These are phyloP conservation scores for Bryum argenteum DNA, from an alignment of 225 moss, liverwort and hornwort species.

Conservation along the genomic window DNA sequence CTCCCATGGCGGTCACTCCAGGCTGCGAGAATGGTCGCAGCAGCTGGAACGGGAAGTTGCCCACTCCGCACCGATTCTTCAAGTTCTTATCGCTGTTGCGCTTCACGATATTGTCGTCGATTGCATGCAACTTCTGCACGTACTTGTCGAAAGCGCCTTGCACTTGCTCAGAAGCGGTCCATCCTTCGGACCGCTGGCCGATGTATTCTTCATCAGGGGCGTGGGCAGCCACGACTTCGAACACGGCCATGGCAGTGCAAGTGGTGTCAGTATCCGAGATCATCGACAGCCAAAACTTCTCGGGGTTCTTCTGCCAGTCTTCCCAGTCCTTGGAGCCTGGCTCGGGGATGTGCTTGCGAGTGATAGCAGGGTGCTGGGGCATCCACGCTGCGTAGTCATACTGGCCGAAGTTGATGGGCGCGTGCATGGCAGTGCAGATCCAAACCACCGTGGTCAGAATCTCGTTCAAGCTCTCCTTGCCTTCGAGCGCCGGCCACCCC, in stretches of 20 bases:
- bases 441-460: slow-evolving; percentile 55
- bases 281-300: slow-evolving; percentile 46
- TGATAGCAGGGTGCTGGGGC: slow-evolving; percentile 45
- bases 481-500: slow-evolving; percentile 41
- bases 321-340: slow-evolving; percentile 31
- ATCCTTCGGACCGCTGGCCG: slow-evolving; percentile 25
- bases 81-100: slow-evolving; percentile 41
- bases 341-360: slow-evolving; percentile 53
- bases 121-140: slow-evolving; percentile 15
- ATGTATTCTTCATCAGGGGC: slow-evolving; percentile 50
- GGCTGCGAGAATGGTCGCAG: slow-evolving; percentile 44
- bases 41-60: slow-evolving; percentile 42
- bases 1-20: slow-evolving; percentile 55
- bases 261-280: slow-evolving; percentile 28
- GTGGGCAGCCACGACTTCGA: slow-evolving; percentile 62
- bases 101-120: slow-evolving; percentile 41
- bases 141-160: slow-evolving; percentile 38
- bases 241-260: slow-evolving; percentile 38
- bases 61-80: slow-evolving; percentile 46
- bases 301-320: slow-evolving; percentile 39
- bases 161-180: slow-evolving; percentile 42
- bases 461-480: slow-evolving; percentile 45
- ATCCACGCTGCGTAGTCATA: slow-evolving; percentile 57
- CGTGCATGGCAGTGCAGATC: slow-evolving; percentile 62
- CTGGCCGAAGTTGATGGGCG: slow-evolving; percentile 76